These are phyloP conservation scores for Rhodotorula sp. DNA, from an alignment of 1,284 basidiomycete genomes.

Conservation along the genomic window DNA sequence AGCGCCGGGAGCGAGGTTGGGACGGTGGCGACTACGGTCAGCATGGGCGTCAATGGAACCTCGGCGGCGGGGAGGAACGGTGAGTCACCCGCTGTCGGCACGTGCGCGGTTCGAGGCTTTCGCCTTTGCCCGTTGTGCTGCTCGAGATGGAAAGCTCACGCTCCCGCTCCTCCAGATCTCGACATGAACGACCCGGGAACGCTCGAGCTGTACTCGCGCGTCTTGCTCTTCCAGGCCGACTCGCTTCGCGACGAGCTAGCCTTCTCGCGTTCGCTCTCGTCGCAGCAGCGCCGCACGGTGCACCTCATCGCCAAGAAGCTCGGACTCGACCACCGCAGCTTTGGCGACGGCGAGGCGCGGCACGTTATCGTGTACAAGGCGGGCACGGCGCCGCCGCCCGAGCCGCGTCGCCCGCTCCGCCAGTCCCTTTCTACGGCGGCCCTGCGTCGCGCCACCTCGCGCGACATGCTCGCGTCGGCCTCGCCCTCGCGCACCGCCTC, in stretches of 20 bases:
- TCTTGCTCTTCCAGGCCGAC: slow-evolving; percentile 96
- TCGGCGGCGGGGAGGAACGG: slow-evolving; percentile 15
- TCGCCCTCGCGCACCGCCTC: slow-evolving; percentile 45
- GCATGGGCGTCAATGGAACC: slow-evolving; percentile 1
- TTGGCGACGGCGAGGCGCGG: slow-evolving; percentile 87
- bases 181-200: slow-evolving; percentile 95
- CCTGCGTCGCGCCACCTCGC: background rate
- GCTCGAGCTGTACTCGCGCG: slow-evolving; percentile 94
- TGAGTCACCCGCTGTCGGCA: background rate
- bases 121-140: background rate
- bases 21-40: slow-evolving; percentile 4
- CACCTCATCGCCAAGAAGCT: slow-evolving; percentile 96
- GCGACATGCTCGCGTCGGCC: background rate
- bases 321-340: slow-evolving; percentile 88
- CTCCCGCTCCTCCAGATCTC: slow-evolving; percentile 60
- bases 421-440: background rate
- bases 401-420: background rate
- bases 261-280: slow-evolving; percentile 80
- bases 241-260: slow-evolving; percentile 95
- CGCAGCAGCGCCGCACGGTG: slow-evolving; percentile 86
- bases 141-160: background rate
- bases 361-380: slow-evolving; percentile 85
- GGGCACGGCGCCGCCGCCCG: background rate
- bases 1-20: background rate
- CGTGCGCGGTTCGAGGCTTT: too few relatives aligned